These are phyloP conservation scores for Hypsizygus ulmarius DNA, from an alignment of 1,284 basidiomycete genomes.

Conservation along the genomic window DNA sequence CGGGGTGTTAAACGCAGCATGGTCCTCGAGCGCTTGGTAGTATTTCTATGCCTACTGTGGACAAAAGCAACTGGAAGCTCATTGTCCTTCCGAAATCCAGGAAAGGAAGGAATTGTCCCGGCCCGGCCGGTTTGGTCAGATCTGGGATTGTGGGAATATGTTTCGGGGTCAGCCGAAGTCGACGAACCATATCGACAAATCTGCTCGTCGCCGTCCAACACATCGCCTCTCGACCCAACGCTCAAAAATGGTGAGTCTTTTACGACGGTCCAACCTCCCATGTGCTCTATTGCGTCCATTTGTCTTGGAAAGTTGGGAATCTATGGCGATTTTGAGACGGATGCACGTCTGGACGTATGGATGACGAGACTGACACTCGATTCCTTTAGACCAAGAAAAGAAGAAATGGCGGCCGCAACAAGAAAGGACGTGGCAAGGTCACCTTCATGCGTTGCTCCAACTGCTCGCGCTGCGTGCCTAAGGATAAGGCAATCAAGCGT, in stretches of 20 bases:
- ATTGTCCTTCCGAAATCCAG: conserved; percentile 9
- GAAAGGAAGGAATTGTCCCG: background rate
- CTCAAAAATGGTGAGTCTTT: conserved; percentile 41
- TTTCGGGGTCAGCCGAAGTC: conserved; percentile 22
- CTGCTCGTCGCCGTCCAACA: conserved; percentile 29
- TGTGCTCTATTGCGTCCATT: conserved; percentile 6
- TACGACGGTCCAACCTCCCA: conserved; percentile 12
- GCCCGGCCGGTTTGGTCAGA: conserved; percentile 2
- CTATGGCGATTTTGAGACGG: conserved; percentile 29
- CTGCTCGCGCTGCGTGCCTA: conserved; percentile 92
- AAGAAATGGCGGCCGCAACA: conserved; percentile 98
- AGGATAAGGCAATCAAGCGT: conserved; percentile 99
- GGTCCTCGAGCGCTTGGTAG: background rate
- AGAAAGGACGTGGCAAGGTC: conserved; percentile 97
- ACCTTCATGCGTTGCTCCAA: conserved; percentile 95
- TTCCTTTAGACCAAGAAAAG: conserved; percentile 90
- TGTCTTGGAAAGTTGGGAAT: conserved; percentile 17
- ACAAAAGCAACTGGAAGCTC: conserved; percentile 12
- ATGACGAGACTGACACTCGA: conserved; percentile 28
- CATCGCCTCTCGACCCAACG: conserved; percentile 35
- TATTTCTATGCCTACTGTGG: conserved; percentile 3
- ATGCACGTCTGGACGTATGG: conserved; percentile 31
- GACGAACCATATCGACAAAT: conserved; percentile 13
- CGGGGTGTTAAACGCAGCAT: conserved; percentile 10
- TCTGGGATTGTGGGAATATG: conserved; percentile 25